A percentile compares a stretch with the other conserved stretches of the same genome.
Evolutionary conservation across 768 basidiomycete species (phyloP).

Genomic region (Imleria badia): DNA sequence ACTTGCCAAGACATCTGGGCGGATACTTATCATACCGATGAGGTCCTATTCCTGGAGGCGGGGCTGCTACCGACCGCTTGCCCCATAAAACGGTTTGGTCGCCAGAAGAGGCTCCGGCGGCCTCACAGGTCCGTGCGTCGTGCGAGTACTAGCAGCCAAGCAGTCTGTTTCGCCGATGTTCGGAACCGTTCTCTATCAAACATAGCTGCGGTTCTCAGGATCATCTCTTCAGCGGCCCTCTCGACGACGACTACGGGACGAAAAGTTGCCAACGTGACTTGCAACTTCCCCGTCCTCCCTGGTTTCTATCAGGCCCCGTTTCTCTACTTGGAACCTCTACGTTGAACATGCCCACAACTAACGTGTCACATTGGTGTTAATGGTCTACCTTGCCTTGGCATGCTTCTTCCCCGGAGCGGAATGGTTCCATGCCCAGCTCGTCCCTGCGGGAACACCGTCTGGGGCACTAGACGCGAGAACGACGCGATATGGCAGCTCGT

Average conservation of each 20-base stretch:
- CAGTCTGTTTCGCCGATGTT: too few relatives aligned
- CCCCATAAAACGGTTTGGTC: too few relatives aligned
- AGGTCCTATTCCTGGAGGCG: too few relatives aligned
- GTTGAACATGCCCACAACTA: slow-evolving; percentile 11
- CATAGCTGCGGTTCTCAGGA: too few relatives aligned
- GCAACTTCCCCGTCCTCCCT: slow-evolving; percentile 53
- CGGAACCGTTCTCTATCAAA: too few relatives aligned
- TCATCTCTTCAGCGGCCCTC: too few relatives aligned
- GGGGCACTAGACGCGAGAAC: slow-evolving; percentile 47
- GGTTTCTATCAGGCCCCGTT: slow-evolving; percentile 64
- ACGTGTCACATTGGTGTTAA: slow-evolving; percentile 41
- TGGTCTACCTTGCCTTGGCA: slow-evolving; percentile 47
- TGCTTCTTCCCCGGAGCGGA: slow-evolving; percentile 59
- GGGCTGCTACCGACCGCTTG: too few relatives aligned
- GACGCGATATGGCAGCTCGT: slow-evolving; percentile 60
- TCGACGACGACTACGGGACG: neutral
- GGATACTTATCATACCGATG: too few relatives aligned
- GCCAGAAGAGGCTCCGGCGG: too few relatives aligned
- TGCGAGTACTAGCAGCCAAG: too few relatives aligned
- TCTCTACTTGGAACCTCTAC: slow-evolving; percentile 58
- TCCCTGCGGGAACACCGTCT: slow-evolving; percentile 40
- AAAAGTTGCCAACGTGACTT: slow-evolving; percentile 12
- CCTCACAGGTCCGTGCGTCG: too few relatives aligned
- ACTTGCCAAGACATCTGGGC: too few relatives aligned
- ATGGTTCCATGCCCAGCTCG: slow-evolving; percentile 68